A percentile compares a stretch with the other conserved stretches of the same genome.
Conservation (phyloP, 2,329 filamentous ascomycete genomes). For the Dactylellina sp. region DNA sequence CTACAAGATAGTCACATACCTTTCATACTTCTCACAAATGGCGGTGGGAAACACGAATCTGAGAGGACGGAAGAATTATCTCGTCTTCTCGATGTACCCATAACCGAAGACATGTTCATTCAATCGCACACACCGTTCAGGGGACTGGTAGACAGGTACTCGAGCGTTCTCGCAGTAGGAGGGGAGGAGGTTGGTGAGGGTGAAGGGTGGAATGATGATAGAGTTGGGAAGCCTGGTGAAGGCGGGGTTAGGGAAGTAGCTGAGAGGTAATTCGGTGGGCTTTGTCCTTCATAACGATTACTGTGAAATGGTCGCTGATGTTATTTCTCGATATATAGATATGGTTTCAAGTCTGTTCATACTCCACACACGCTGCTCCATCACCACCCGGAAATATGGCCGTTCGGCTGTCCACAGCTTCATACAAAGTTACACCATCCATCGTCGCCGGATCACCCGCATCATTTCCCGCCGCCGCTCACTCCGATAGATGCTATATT, state of each 20-base stretch:
- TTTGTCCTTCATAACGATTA: constrained; percentile 2
- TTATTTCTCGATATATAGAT: constrained; percentile 15
- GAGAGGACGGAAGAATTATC: constrained; percentile 78
- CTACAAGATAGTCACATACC: constrained; percentile 81
- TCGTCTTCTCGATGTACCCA: constrained; percentile 72
- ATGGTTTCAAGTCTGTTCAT: constrained; percentile 48
- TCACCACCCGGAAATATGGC: constrained; percentile 54
- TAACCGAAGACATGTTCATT: constrained; percentile 79
- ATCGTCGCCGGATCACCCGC: constrained; percentile 21
- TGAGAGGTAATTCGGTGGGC: constrained; percentile 68
- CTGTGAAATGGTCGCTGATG: background rate
- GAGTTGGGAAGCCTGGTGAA: constrained; percentile 33
- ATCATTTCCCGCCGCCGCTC: constrained; percentile 14
- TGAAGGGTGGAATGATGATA: constrained; percentile 35
- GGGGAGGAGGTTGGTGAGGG: constrained; percentile 68
- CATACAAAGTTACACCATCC: constrained; percentile 40
- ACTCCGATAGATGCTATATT: constrained; percentile 81
- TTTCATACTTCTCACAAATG: constrained; percentile 95
- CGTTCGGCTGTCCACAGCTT: constrained; percentile 41
- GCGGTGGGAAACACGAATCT: constrained; percentile 84
- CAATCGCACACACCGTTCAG: constrained; percentile 93
- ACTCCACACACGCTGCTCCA: constrained; percentile 47
- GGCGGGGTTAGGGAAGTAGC: constrained; percentile 70
- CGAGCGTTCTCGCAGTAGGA: constrained; percentile 79
- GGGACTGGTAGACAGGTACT: constrained; percentile 71